phyloP scores from a whole-genome alignment of 1,284 basidiomycete species.

The Ganoderma resinaceum region DNA sequence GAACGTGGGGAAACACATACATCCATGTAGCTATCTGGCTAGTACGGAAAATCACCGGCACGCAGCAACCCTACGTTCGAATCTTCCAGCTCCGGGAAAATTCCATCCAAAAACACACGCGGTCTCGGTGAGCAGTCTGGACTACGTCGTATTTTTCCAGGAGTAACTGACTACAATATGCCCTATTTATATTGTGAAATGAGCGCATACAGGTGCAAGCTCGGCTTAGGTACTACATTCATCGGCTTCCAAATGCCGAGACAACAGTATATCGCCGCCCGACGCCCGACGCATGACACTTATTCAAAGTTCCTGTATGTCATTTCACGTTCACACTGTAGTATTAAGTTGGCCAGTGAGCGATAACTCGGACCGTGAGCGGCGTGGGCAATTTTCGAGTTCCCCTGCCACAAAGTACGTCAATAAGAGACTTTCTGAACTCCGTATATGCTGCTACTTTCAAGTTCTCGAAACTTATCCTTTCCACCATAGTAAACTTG shows the following conservation, averaged over 20 bases:
- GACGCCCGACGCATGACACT: not conserved
- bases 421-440: not conserved
- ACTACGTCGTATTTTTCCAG: not conserved
- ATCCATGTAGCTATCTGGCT: not conserved
- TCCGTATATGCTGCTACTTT: not conserved
- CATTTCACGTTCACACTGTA: not conserved
- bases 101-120: not conserved
- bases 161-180: not conserved
- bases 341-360: not conserved
- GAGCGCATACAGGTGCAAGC: not conserved
- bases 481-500: constrained; percentile 22
- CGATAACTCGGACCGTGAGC: not conserved
- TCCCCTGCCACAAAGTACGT: not conserved
- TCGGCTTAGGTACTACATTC: not conserved
- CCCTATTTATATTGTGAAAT: not conserved
- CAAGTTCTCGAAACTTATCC: not conserved
- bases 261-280: not conserved
- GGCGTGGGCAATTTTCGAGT: not conserved
- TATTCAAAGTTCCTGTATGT: no score
- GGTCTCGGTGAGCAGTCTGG: not conserved
- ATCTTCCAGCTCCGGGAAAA: not conserved
- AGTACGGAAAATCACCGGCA: not conserved
- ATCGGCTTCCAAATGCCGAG: not conserved
- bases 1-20: not conserved
- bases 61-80: not conserved